Evolutionary conservation across 257 asterid species (phyloP).

Genomic region (Knoxia roxburghii): DNA sequence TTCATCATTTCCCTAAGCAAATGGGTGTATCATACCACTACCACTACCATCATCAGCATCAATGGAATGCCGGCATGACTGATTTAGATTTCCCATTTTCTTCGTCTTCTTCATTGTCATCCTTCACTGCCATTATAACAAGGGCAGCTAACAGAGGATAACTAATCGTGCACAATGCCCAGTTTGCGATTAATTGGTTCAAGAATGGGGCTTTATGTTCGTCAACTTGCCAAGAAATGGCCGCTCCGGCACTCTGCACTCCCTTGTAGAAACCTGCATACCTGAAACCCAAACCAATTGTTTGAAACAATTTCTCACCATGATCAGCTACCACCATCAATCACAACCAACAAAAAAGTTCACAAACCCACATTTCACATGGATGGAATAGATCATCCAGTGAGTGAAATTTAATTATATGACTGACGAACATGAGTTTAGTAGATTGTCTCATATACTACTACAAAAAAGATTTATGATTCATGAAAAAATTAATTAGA

Average conservation of each 20-base stretch:
- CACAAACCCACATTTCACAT: no score
- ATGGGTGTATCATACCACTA: no score
- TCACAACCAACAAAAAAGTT: no score
- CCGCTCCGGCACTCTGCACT: slow-evolving; percentile 46
- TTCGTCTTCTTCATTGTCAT: slow-evolving; percentile 21
- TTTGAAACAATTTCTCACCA: no score
- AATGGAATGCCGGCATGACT: slow-evolving; percentile 14
- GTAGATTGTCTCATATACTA: no score
- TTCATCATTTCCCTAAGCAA: no score
- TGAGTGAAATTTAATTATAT: no score
- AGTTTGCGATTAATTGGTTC: slow-evolving; percentile 29
- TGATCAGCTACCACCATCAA: no score
- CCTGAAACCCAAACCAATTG: slow-evolving; percentile 17
- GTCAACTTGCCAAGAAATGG: slow-evolving; percentile 43
- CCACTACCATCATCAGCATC: not conserved
- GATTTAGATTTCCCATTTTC: slow-evolving; percentile 15
- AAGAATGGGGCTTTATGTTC: slow-evolving; percentile 27
- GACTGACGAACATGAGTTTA: no score
- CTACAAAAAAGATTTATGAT: no score
- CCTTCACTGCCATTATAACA: slow-evolving; percentile 34
- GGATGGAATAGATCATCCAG: no score
- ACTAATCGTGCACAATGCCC: slow-evolving; percentile 34
- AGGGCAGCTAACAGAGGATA: slow-evolving; percentile 32
- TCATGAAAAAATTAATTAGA: no score
- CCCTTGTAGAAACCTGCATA: slow-evolving; percentile 42